A percentile compares a stretch with the other conserved stretches of the same genome.
Evolutionary conservation across 192 early-diverging fungal species (phyloP).

Genomic region (Backusella australiensis): DNA sequence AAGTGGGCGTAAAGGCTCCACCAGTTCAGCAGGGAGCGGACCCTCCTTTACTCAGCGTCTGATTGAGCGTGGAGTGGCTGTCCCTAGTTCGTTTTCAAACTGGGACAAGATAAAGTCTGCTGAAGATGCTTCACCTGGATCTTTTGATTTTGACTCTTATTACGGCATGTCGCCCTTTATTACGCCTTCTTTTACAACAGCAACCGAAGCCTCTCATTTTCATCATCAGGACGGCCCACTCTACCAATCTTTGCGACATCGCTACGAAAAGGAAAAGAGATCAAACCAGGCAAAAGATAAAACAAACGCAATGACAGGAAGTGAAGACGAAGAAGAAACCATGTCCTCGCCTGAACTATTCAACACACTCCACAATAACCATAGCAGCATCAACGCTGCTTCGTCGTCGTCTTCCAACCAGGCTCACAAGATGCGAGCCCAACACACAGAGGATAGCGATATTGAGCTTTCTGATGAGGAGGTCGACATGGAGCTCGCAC

Average conservation of each 20-base stretch:
- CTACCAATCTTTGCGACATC: conserved; percentile 26
- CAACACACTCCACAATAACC: background rate
- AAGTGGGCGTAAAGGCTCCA: conserved; percentile 3
- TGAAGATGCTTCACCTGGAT: conserved; percentile 5
- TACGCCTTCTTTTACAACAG: conserved; percentile 22
- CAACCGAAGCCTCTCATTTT: background rate
- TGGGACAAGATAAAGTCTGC: conserved; percentile 11
- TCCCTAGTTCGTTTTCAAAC: conserved; percentile 28
- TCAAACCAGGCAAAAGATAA: background rate
- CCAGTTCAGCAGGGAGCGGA: background rate
- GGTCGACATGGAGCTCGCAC: background rate
- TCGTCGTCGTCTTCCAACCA: background rate
- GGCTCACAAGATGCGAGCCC: background rate
- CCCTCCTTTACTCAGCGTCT: conserved; percentile 26
- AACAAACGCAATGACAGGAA: background rate
- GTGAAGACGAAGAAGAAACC: conserved; percentile 22
- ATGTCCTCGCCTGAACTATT: conserved; percentile 2
- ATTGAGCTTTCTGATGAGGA: conserved; percentile 38
- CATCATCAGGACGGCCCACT: background rate
- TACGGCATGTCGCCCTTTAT: conserved; percentile 33
- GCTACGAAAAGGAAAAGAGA: conserved; percentile 25
- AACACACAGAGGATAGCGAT: conserved; percentile 31
- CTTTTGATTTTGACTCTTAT: conserved; percentile 28
- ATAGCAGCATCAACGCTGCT: background rate
- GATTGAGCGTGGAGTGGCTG: conserved; percentile 30